Base-by-base conservation (phyloP, 345 rosid genomes). In the Populus simonii region DNA sequence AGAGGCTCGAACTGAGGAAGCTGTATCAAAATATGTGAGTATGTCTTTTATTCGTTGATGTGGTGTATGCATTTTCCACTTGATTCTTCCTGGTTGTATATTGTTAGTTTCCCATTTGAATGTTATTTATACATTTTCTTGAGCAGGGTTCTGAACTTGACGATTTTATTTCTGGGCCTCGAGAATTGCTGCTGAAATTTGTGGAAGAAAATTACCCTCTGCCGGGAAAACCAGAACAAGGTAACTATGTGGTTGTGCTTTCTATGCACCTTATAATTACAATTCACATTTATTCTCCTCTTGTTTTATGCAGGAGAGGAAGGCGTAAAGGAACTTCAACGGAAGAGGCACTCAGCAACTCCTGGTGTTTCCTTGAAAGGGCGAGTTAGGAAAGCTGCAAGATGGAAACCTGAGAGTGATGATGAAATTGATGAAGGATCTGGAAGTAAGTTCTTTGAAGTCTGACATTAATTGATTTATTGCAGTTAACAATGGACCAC, bases 1-100 rank as follows among this genome's bases (percentile, higher is more conserved):
- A 80, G 99, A 96, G 86, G 99, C 99, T 76, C 89, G 99, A 71
- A 96, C 98, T 53, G 99, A 93, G 87, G 99, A 96, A 89, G 99
- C 99, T 43, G 91, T 96, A 73, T 89, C 96, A 78, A 96, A 96
- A 96, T 96, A 96, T 92, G 99, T 95, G 73, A 3, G 92, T 86
- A 66, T 78, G 79, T 68, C 76, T 67, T 63, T 23, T 66, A 72
- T 55, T 75, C 69, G 73, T 38, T 62, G 39, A 29, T 73, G 35
- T 78, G 77, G 36, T 66, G 66, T 41, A 43, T 74, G n/a, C 55
- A 55, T 73, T 78, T 61, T 59, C 63, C 53, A 11, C 80, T 20
- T 41, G 68, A 66, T 79, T 80, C 31, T 57, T 72, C 16, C 29
- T 8, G 18, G 38, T 61, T 77, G 47, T 27, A 27, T 22, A 71